Conservation (phyloP, 352 stramenopile species). For the Poterioochromonas sp. region DNA sequence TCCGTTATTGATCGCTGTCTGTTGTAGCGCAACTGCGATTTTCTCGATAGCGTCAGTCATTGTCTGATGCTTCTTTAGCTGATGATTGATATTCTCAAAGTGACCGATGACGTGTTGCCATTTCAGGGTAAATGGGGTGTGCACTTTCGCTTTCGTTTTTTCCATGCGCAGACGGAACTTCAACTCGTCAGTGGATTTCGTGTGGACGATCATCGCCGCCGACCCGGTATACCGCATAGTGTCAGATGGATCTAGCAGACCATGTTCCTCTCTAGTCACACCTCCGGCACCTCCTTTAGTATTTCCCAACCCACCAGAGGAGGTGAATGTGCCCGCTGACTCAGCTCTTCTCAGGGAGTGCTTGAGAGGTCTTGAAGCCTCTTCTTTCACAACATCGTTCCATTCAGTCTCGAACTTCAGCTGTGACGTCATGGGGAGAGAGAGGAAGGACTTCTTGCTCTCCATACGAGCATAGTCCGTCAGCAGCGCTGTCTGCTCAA, state of each 20-base stretch:
- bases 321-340: no score
- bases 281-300: background rate
- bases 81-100: background rate
- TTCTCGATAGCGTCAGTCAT: background rate
- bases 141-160: background rate
- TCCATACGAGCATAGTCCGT: background rate
- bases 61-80: slow-evolving; percentile 4
- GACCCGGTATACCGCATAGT: slow-evolving; percentile 11
- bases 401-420: background rate
- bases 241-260: background rate
- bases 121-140: background rate
- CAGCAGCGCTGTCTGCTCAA: background rate
- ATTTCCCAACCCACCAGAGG: no score
- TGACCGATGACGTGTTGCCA: background rate
- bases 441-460: background rate
- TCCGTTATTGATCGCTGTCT: background rate
- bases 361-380: background rate
- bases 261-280: background rate
- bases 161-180: slow-evolving; percentile 15
- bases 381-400: background rate
- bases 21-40: background rate
- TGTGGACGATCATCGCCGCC: slow-evolving; percentile 13
- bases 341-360: background rate
- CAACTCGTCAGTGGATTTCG: background rate
- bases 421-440: background rate